These are phyloP conservation scores for Xylaria nigripes DNA, from an alignment of 495 filamentous ascomycete species.

Conservation along the genomic window DNA sequence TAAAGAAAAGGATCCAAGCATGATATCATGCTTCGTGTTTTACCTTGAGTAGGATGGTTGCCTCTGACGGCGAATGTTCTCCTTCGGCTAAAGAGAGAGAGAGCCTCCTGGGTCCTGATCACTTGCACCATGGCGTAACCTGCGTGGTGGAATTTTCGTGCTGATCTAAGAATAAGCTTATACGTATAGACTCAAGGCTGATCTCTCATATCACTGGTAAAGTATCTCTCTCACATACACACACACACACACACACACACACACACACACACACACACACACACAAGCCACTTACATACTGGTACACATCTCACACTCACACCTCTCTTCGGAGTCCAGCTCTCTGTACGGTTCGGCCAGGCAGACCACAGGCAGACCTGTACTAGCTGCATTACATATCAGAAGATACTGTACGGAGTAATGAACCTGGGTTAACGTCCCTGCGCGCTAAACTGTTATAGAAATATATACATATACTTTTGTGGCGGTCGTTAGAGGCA, in stretches of 20 bases:
- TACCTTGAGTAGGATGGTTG: too few species aligned
- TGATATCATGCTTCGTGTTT: too few species aligned
- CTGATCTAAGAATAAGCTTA: neutral
- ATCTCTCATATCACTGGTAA: neutral
- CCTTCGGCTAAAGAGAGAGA: too few species aligned
- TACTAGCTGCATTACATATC: too few species aligned
- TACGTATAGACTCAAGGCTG: neutral
- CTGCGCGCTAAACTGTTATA: neutral
- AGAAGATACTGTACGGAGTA: too few species aligned
- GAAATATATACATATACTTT: neutral
- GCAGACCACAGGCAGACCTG: too few species aligned
- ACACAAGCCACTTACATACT: too few species aligned
- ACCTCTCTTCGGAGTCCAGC: too few species aligned
- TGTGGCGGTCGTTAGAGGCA: neutral
- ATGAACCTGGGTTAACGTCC: neutral
- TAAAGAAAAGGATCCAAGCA: too few species aligned
- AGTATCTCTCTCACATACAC: neutral
- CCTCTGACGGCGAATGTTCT: too few species aligned
- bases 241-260: neutral
- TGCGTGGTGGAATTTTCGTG: neutral
- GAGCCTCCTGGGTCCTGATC: neutral
- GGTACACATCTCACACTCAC: too few species aligned
- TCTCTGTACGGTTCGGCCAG: too few species aligned
- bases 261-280: neutral
- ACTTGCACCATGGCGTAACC: neutral